Conservation (phyloP, 805 yeast genomes). For the Starmera amethionina region DNA sequence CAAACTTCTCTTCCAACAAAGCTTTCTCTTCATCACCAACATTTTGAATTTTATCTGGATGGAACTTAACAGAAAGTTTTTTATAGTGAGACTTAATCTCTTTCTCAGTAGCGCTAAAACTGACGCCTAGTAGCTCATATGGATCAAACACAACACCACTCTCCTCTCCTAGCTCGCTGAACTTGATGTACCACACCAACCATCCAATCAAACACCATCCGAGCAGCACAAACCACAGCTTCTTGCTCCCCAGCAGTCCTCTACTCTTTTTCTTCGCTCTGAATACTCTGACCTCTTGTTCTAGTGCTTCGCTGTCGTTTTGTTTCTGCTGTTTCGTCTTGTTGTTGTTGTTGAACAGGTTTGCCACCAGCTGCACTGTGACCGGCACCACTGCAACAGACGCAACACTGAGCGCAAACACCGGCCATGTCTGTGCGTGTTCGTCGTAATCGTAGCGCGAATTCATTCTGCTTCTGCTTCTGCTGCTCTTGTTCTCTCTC, state of each 20-base stretch:
- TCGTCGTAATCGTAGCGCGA: slow-evolving; percentile 19
- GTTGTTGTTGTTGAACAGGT: slow-evolving; percentile 1
- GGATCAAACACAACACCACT: slow-evolving; percentile 68
- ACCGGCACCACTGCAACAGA: slow-evolving; percentile 15
- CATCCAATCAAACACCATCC: slow-evolving; percentile 26
- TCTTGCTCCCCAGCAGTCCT: slow-evolving; percentile 3
- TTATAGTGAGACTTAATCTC: slow-evolving; percentile 78
- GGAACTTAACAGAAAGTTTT: slow-evolving; percentile 78
- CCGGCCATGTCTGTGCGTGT: slow-evolving; percentile 19
- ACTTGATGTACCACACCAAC: slow-evolving; percentile 24
- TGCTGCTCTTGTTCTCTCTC: too few species aligned
- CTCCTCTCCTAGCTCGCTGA: slow-evolving; percentile 28
- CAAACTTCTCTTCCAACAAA: slow-evolving; percentile 65
- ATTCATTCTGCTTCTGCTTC: slow-evolving; percentile 8
- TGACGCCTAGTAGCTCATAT: slow-evolving; percentile 71
- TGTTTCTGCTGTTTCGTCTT: not conserved
- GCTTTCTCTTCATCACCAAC: slow-evolving; percentile 44
- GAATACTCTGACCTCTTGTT: not conserved
- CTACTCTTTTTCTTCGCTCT: slow-evolving; percentile 2
- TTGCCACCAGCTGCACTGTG: slow-evolving; percentile 7
- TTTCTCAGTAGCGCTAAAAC: slow-evolving; percentile 58
- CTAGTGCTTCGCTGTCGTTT: slow-evolving; percentile 4
- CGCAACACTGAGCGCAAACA: slow-evolving; percentile 16
- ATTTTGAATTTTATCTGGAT: slow-evolving; percentile 82
- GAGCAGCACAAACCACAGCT: slow-evolving; percentile 7